Conservation (phyloP, 371 early-diverging fungal species). For the Apophysomyces trapeziformis region DNA sequence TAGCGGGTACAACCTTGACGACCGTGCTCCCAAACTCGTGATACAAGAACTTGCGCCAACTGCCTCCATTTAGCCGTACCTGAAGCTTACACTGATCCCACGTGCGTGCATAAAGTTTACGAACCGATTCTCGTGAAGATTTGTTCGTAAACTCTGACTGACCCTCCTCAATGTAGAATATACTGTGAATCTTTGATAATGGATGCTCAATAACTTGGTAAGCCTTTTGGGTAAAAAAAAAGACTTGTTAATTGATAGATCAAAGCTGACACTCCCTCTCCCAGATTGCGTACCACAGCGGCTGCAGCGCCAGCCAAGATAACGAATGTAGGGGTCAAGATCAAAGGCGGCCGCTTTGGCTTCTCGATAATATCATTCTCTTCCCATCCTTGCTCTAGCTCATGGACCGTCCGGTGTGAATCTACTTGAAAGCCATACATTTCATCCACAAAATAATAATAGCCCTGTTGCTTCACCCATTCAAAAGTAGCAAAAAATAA, state of each 20-base stretch:
- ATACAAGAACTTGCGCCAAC: slow-evolving; percentile 65
- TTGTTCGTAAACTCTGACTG: slow-evolving; percentile 57
- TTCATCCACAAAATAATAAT: slow-evolving; percentile 63
- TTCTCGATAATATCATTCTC: slow-evolving; percentile 23
- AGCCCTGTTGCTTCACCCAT: slow-evolving; percentile 73
- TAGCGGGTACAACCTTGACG: slow-evolving; percentile 71
- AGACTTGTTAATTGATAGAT: no score
- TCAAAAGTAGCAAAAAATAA: slow-evolving; percentile 82
- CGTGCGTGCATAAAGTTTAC: slow-evolving; percentile 55
- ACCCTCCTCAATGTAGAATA: slow-evolving; percentile 70
- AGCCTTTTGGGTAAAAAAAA: slow-evolving; percentile 34
- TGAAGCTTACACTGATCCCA: slow-evolving; percentile 58
- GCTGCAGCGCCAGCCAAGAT: slow-evolving; percentile 75
- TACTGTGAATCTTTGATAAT: slow-evolving; percentile 69
- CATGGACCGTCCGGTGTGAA: slow-evolving; percentile 34
- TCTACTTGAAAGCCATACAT: slow-evolving; percentile 59
- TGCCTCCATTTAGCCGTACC: slow-evolving; percentile 46
- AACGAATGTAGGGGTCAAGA: slow-evolving; percentile 71
- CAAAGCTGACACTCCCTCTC: not conserved
- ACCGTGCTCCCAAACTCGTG: slow-evolving; percentile 69
- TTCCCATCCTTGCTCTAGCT: slow-evolving; percentile 38
- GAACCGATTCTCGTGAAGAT: slow-evolving; percentile 36
- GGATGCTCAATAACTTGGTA: slow-evolving; percentile 80
- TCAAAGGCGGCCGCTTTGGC: slow-evolving; percentile 49
- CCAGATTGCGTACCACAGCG: slow-evolving; percentile 52